Conservation (phyloP, 1,284 basidiomycete species). For the Ustilago loliicola region DNA sequence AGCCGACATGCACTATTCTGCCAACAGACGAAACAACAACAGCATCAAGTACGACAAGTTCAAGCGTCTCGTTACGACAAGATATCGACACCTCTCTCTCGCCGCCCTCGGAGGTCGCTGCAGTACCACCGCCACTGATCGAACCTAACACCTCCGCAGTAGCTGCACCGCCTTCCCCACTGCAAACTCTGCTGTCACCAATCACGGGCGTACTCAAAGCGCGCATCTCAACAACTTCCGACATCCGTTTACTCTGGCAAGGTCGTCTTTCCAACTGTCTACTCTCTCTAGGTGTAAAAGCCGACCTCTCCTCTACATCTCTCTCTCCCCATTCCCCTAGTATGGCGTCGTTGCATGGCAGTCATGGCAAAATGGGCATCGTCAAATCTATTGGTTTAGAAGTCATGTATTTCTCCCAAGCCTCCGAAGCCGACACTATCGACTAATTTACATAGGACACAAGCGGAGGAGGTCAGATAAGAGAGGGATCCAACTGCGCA, state of each 20-base stretch:
- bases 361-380: slow-evolving; percentile 23
- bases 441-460: too few relatives aligned
- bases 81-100: background rate
- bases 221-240: slow-evolving; percentile 79
- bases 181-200: slow-evolving; percentile 64
- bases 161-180: background rate
- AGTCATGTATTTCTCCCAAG: slow-evolving; percentile 81
- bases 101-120: too few relatives aligned
- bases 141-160: background rate
- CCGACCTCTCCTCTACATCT: slow-evolving; percentile 82
- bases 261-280: slow-evolving; percentile 89
- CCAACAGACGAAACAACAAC: background rate
- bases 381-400: slow-evolving; percentile 88
- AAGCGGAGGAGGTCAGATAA: too few relatives aligned
- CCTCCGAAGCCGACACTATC: slow-evolving; percentile 3
- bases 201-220: slow-evolving; percentile 89
- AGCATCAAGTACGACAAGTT: background rate
- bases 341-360: background rate
- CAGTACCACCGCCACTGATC: background rate
- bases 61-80: background rate
- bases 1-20: too few relatives aligned
- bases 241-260: slow-evolving; percentile 92
- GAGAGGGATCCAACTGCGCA: slow-evolving; percentile 27
- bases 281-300: slow-evolving; percentile 87
- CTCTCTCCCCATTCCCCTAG: background rate